Evolutionary conservation across 2,329 filamentous ascomycete species (phyloP).

Genomic region (Epichloe sp.): DNA sequence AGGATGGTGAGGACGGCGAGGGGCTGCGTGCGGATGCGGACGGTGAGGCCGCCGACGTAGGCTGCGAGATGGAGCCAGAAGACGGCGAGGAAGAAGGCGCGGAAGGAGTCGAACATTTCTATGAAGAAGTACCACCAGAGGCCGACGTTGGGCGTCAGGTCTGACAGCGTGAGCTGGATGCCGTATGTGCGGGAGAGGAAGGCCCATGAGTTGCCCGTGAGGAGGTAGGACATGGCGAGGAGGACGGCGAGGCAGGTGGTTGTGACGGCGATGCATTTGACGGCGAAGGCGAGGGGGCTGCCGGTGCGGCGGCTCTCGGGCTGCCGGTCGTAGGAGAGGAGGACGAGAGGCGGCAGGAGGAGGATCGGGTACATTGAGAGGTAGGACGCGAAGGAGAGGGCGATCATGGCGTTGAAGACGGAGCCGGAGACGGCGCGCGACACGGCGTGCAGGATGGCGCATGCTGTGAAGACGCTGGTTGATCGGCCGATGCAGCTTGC

Average conservation of each 20-base stretch:
- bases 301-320: conserved; percentile 18
- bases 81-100: conserved; percentile 90
- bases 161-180: conserved; percentile 78
- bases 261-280: conserved; percentile 40
- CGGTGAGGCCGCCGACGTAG: conserved; percentile 75
- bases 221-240: conserved; percentile 55
- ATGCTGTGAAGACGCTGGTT: conserved; percentile 78
- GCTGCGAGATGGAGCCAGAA: conserved; percentile 93
- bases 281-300: conserved; percentile 36
- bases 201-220: conserved; percentile 71
- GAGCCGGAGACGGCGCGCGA: conserved; percentile 66
- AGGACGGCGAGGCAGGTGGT: conserved; percentile 44
- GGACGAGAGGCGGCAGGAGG: conserved; percentile 66
- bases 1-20: conserved; percentile 76
- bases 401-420: conserved; percentile 64
- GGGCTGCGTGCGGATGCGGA: conserved; percentile 74
- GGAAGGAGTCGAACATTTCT: conserved; percentile 98
- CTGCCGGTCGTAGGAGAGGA: conserved; percentile 66
- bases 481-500: conserved; percentile 82
- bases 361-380: conserved; percentile 84
- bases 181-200: conserved; percentile 86
- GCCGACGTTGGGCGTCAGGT: conserved; percentile 88
- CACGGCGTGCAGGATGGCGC: conserved; percentile 74
- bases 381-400: conserved; percentile 78
- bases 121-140: conserved; percentile 99